Conservation (phyloP, 495 filamentous ascomycete genomes). For the Mytilinidion resinicola region DNA sequence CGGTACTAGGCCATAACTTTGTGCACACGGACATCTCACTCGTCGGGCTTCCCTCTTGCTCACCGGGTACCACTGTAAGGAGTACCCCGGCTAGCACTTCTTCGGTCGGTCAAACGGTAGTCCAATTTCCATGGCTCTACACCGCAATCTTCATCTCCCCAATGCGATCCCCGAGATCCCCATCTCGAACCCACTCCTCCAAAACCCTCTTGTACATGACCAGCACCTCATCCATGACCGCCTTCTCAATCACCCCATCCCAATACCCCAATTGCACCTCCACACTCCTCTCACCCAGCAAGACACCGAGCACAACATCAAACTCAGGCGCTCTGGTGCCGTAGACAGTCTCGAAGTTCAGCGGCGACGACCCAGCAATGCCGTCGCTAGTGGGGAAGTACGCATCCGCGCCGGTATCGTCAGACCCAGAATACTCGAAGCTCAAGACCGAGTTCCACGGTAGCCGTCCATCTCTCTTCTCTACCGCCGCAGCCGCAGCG, state of each 20-base stretch:
- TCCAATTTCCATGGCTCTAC: too few relatives aligned
- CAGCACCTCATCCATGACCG: slow-evolving; percentile 46
- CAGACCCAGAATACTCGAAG: slow-evolving; percentile 6
- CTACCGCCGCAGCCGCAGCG: slow-evolving; percentile 1
- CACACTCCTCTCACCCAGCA: slow-evolving; percentile 13
- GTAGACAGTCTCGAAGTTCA: slow-evolving; percentile 9
- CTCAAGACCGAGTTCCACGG: slow-evolving; percentile 9
- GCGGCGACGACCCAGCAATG: background rate
- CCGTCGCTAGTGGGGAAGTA: background rate
- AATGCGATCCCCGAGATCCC: background rate
- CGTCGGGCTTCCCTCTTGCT: too few relatives aligned
- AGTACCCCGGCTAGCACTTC: too few relatives aligned
- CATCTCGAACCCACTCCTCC: slow-evolving; percentile 8
- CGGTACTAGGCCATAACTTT: too few relatives aligned
- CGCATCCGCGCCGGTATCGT: slow-evolving; percentile 1
- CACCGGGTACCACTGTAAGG: too few relatives aligned
- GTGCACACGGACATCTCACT: too few relatives aligned
- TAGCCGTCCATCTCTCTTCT: slow-evolving; percentile 1
- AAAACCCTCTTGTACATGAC: slow-evolving; percentile 20
- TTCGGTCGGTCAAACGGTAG: too few relatives aligned
- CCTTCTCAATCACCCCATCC: slow-evolving; percentile 40
- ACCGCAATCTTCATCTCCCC: background rate
- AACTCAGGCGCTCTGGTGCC: slow-evolving; percentile 11
- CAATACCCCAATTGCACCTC: slow-evolving; percentile 19
- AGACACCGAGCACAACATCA: slow-evolving; percentile 18